phyloP scores from a whole-genome alignment of 768 basidiomycete genomes.

The Royoungia palumana region DNA sequence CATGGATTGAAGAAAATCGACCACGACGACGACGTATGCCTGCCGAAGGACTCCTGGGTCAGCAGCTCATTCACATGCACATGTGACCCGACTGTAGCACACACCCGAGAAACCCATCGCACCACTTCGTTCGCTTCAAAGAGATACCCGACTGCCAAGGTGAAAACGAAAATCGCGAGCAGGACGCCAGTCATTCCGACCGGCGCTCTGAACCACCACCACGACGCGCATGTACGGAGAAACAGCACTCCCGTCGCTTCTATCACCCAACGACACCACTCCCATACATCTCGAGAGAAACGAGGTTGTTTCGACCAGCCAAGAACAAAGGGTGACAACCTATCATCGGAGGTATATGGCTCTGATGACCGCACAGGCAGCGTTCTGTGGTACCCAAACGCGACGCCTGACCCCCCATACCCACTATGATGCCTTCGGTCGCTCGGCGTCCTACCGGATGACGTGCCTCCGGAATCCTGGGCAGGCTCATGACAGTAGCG shows the following conservation, averaged over 20 bases:
- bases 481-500: constrained; percentile 5
- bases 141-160: not conserved
- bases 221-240: not conserved
- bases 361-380: not conserved
- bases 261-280: not conserved
- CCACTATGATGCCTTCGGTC: not conserved
- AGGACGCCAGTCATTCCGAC: not conserved
- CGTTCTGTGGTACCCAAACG: not conserved
- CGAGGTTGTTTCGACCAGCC: not conserved
- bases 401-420: constrained; percentile 2
- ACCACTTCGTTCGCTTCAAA: not conserved
- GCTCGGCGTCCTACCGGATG: not conserved
- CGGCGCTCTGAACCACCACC: constrained; percentile 11
- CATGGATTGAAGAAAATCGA: constrained; percentile 6
- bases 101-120: not conserved
- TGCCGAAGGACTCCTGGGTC: not conserved
- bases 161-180: not conserved
- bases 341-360: not conserved
- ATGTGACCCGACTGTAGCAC: not conserved
- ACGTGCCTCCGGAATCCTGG: not conserved
- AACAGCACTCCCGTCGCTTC: not conserved
- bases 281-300: not conserved
- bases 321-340: not conserved
- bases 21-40: not conserved
- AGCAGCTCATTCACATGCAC: not conserved